Base-by-base conservation (phyloP, 2,329 filamentous ascomycete genomes). In the Aspergillus tamarii region DNA sequence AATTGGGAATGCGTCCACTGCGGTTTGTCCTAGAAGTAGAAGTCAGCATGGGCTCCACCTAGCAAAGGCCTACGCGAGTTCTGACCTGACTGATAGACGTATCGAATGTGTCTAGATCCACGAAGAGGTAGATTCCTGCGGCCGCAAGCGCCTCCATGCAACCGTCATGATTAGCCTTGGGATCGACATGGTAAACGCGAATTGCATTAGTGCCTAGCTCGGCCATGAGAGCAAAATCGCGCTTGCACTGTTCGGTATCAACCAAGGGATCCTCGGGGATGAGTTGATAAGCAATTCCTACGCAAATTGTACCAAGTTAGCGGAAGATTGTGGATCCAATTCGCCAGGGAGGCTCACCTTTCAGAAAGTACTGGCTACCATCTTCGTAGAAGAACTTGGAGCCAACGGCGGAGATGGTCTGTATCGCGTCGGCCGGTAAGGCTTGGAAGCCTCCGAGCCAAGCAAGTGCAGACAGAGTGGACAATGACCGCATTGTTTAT, bases 101-200 rank as follows among this genome's bases (percentile, higher is more conserved):
- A 45, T 76, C 74, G 68, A 83, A 83, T 62, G 78, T 81, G 68
- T 83, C 94, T 64, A 97, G 84, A 77, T 97, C 93, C 57, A 96
- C 85, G 75, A 94, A 89, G 60, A 93, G 79, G 76, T 96, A 96
- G 76, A 97, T 94, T 62, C 91, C 91, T 48, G 88, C 90, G 70
- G 93, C 87, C 14, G 87, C 88, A 75, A 97, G 92, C 1, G 88
- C 89, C 60, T 84, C 84, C 92, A 97, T 96, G 81, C 93, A 97
- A 23, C 84, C 89, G 63, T 86, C 84, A 77, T 97, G 94, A 75
- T 94, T 82, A 36, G 81, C 87, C 3, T 79, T 76, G 2, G 91
- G 81, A 71, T 96, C 89, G 65, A 97, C 92, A 74, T 96, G 92
- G 78, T 97, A 97, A 63, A 95, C 91, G 62, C 93, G 91, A 72